Conservation (phyloP, 2,329 filamentous ascomycete genomes). For the Rasamsonia emersonii region DNA sequence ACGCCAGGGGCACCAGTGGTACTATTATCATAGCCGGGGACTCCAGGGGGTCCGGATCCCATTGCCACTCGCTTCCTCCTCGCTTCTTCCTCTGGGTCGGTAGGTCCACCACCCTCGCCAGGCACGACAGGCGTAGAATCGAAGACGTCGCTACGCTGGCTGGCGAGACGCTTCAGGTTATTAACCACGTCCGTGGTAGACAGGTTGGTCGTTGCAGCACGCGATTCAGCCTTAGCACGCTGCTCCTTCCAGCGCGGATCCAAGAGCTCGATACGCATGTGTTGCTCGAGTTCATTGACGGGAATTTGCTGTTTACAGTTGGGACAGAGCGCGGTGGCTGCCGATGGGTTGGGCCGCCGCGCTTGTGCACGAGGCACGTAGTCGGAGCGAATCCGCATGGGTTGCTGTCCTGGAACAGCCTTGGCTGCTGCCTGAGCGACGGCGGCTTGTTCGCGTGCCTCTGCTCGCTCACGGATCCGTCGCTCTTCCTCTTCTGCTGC, state of each 20-base stretch:
- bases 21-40: constrained; percentile 14
- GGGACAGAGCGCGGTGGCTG: constrained; percentile 63
- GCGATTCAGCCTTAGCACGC: constrained; percentile 76
- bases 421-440: constrained; percentile 72
- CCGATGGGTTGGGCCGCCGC: constrained; percentile 58
- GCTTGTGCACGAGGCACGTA: constrained; percentile 80
- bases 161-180: constrained; percentile 90
- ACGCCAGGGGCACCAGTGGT: neutral
- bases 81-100: constrained; percentile 63
- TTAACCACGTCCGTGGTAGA: constrained; percentile 81
- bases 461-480: constrained; percentile 51
- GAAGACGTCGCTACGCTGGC: constrained; percentile 79
- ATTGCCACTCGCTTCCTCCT: constrained; percentile 70
- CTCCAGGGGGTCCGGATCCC: constrained; percentile 41
- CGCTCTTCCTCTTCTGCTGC: constrained; percentile 55
- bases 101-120: constrained; percentile 27
- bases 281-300: constrained; percentile 76
- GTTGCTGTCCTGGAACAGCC: constrained; percentile 45
- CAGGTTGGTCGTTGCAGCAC: constrained; percentile 77
- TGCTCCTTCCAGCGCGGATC: constrained; percentile 96
- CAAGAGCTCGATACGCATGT: constrained; percentile 89
- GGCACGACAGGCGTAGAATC: constrained; percentile 43
- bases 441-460: constrained; percentile 55
- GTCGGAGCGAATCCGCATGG: constrained; percentile 88
- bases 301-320: constrained; percentile 90